phyloP scores from a whole-genome alignment of 345 rosid species.

The Camelina neglecta region DNA sequence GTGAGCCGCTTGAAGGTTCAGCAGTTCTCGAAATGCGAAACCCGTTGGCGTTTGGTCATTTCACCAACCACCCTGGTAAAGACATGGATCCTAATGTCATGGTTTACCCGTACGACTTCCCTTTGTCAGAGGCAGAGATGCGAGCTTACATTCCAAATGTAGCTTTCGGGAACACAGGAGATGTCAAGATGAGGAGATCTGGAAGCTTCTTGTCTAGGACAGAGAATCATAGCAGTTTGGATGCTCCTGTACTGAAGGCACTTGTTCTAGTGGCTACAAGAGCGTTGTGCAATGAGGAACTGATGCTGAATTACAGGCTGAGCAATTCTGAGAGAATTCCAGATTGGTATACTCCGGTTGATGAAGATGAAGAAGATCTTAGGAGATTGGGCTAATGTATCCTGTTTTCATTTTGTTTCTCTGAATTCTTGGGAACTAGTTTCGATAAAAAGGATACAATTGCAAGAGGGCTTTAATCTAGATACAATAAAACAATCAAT shows the following conservation, averaged over 20 bases:
- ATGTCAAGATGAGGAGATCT: constrained; percentile 63
- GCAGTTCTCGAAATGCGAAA: constrained; percentile 76
- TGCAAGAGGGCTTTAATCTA: constrained; percentile 26
- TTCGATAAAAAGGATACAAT: constrained; percentile 23
- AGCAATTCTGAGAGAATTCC: constrained; percentile 69
- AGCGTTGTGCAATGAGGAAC: constrained; percentile 69
- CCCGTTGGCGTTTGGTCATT: constrained; percentile 89
- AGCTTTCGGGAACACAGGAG: constrained; percentile 56
- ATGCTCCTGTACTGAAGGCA: constrained; percentile 57
- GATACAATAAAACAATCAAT: constrained; percentile 36
- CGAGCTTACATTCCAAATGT: constrained; percentile 80
- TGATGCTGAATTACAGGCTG: constrained; percentile 75
- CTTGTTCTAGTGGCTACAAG: constrained; percentile 83
- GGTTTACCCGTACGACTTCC: constrained; percentile 86
- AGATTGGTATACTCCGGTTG: constrained; percentile 73
- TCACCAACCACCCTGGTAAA: constrained; percentile 71
- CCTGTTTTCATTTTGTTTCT: neutral
- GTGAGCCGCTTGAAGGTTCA: constrained; percentile 58
- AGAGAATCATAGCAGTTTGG: constrained; percentile 39
- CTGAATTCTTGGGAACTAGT: neutral
- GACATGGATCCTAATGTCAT: constrained; percentile 80
- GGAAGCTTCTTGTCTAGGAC: constrained; percentile 79
- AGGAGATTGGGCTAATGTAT: constrained; percentile 66
- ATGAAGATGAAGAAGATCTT: constrained; percentile 79
- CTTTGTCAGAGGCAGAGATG: constrained; percentile 63